Evolutionary conservation across 495 filamentous ascomycete genomes (phyloP), one percentile per base, ranked within the genome.

Genomic region (Penicillium mononematosum): DNA sequence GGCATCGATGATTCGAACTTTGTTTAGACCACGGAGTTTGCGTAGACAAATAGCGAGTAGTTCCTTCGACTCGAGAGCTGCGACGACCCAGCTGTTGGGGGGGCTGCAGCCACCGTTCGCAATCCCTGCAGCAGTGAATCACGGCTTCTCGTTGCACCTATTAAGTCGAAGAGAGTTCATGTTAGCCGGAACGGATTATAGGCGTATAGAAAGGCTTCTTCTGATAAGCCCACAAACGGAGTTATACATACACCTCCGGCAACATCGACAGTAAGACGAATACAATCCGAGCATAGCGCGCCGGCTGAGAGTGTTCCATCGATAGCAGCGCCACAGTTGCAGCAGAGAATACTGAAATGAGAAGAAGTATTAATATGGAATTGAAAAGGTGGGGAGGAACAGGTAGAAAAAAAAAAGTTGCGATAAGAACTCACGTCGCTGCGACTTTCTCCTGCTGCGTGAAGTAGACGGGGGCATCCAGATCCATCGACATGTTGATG

Each of bases 241-340:
- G 16, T 39, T 17, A 8, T 39, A 48, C 45, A 32, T 48, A 48
- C 45, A 48, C 92, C 92, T 72, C 87, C 76, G n/a, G 92, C 92
- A 58, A 97, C 91, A 69, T 98, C 94, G 67, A 96, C 85, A 25
- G 89, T 95, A 43, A 91, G 83, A 64, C 92, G 93, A 58, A 98
- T 81, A 78, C 94, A 98, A 78, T 96, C 91, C 65, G 88, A 86
- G 73, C 94, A 98, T 46, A 96, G 84, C 25, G 93, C 93, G 45
- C 90, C 91, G 51, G 91, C 87, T 10, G 91, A 81, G 12, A 82
- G 78, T n/a, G 89, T 94, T 66, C 92, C 93, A 70, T 94, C 90
- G 56, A 97, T 95, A n/a, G 90, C 85, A 55, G 87, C 87, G 59
- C 92, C 93, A 72, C 92, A 97, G 78, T 96, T 92, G 76, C 88